Percentiles rank a stretch among this genome's conserved stretches.
These are phyloP conservation scores for Tetratostichococcus sp. DNA, from an alignment of 139 green algal genomes.

Conservation along the genomic window DNA sequence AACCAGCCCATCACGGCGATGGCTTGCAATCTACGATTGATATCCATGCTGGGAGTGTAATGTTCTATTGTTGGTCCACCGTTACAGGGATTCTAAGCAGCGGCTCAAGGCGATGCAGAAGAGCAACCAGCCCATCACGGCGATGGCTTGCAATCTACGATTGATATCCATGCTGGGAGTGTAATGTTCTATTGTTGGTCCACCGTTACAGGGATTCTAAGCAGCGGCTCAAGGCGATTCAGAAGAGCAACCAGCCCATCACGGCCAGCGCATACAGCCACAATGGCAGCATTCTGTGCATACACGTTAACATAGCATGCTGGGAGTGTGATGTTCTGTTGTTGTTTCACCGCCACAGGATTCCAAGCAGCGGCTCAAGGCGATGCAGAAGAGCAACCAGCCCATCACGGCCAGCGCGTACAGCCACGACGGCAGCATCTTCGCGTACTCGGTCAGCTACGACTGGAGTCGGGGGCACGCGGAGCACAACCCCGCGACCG, in stretches of 20 bases:
- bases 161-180: no score
- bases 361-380: constrained; percentile 94
- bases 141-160: constrained; percentile 83
- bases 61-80: no score
- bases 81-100: constrained; percentile 93
- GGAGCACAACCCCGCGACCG: constrained; percentile 65
- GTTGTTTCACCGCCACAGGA: no score
- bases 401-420: constrained; percentile 86
- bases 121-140: constrained; percentile 75
- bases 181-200: no score
- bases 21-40: no score
- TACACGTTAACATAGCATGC: no score
- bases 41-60: no score
- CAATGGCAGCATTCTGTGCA: constrained; percentile 87
- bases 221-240: constrained; percentile 92
- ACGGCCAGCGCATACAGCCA: constrained; percentile 79
- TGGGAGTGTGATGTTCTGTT: no score
- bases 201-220: constrained; percentile 91
- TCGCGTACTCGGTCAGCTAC: constrained; percentile 86
- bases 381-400: constrained; percentile 62
- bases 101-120: constrained; percentile 87
- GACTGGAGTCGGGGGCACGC: constrained; percentile 87
- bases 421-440: constrained; percentile 87
- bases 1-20: constrained; percentile 78
- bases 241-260: constrained; percentile 73